phyloP scores from a whole-genome alignment of 148 eudicot species.

The Rhododendron williamsianum region DNA sequence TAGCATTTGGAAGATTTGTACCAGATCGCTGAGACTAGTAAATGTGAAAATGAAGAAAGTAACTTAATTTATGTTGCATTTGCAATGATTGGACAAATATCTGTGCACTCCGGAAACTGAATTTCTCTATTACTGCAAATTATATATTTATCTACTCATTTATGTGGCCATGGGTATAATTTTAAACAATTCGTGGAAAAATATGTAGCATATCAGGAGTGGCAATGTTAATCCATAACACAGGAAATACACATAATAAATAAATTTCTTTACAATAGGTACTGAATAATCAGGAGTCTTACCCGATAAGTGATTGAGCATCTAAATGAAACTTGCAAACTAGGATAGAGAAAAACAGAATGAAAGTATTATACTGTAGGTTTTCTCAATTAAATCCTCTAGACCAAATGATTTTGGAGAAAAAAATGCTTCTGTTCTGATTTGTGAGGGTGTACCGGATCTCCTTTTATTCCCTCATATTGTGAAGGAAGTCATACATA shows the following conservation, averaged over 20 bases:
- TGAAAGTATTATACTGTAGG: not conserved
- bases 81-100: not conserved
- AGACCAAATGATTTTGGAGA: not conserved
- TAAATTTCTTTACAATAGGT: not conserved
- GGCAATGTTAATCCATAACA: not conserved
- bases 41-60: not conserved
- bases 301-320: not conserved
- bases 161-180: not conserved
- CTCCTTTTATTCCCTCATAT: not conserved
- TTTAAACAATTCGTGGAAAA: not conserved
- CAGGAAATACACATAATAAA: not conserved
- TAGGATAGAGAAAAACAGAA: not conserved
- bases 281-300: not conserved
- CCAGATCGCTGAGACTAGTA: not conserved
- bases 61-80: not conserved
- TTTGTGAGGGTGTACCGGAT: not conserved
- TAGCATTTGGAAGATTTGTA: not conserved
- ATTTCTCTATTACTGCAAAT: not conserved
- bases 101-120: too few relatives aligned
- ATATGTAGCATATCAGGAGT: not conserved
- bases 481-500: not conserved
- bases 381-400: not conserved
- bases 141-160: not conserved
- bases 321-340: not conserved
- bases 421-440: not conserved